phyloP scores from a whole-genome alignment of 371 early-diverging fungal species.

The Blakeslea trispora region DNA sequence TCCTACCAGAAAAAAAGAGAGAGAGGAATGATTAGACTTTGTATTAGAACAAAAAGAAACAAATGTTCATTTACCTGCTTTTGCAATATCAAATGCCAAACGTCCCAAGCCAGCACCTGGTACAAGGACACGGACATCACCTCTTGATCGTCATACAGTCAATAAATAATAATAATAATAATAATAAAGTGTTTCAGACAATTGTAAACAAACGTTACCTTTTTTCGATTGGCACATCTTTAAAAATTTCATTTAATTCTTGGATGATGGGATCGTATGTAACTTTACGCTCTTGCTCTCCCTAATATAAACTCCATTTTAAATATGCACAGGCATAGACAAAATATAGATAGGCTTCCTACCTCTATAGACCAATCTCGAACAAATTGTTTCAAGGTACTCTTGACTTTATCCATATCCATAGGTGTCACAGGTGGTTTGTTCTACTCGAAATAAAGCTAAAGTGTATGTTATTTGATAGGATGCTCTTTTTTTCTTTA shows the following conservation, averaged over 20 bases:
- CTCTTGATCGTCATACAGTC: no score
- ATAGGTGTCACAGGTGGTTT: constrained; percentile 58
- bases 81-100: constrained; percentile 84
- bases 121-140: constrained; percentile 68
- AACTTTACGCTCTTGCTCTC: constrained; percentile 74
- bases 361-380: constrained; percentile 82
- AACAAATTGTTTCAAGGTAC: constrained; percentile 89
- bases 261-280: constrained; percentile 81
- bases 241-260: constrained; percentile 64
- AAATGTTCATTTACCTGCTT: constrained; percentile 42
- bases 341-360: not conserved
- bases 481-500: no score
- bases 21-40: no score
- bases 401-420: constrained; percentile 88
- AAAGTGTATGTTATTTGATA: not conserved
- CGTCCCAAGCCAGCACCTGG: constrained; percentile 94
- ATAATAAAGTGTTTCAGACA: no score
- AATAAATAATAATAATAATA: no score
- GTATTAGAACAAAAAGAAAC: no score
- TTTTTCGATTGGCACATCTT: constrained; percentile 40
- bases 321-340: not conserved
- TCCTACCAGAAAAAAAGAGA: no score
- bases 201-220: no score
- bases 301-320: constrained; percentile 41
- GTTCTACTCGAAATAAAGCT: constrained; percentile 4